Conservation (phyloP, 2,329 filamentous ascomycete genomes). For the Pseudogymnoascus sp. region DNA sequence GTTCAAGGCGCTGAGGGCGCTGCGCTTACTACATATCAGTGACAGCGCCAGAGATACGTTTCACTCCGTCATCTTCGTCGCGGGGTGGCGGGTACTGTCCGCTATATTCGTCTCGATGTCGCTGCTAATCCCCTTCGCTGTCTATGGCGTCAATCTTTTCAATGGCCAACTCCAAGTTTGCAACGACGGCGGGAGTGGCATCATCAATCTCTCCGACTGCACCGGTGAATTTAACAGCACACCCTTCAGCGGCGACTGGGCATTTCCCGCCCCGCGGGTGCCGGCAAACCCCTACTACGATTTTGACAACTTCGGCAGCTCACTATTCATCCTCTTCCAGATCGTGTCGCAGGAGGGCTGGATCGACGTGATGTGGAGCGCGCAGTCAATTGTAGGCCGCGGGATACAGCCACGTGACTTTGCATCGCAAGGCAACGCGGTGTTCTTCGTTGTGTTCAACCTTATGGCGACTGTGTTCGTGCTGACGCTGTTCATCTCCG, state of each 20-base stretch:
- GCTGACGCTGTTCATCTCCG: slow-evolving; percentile 92
- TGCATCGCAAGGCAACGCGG: slow-evolving; percentile 69
- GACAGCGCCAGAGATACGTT: slow-evolving; percentile 94
- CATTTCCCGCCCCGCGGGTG: slow-evolving; percentile 72
- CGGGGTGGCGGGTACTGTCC: slow-evolving; percentile 79
- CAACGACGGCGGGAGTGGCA: slow-evolving; percentile 58
- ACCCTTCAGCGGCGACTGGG: slow-evolving; percentile 68
- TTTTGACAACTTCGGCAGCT: slow-evolving; percentile 91
- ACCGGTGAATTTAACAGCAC: slow-evolving; percentile 71
- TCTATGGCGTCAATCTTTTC: slow-evolving; percentile 91
- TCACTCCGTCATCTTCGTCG: slow-evolving; percentile 89
- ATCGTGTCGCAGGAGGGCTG: slow-evolving; percentile 98
- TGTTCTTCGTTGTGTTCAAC: slow-evolving; percentile 97
- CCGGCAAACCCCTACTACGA: slow-evolving; percentile 77
- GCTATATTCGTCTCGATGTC: slow-evolving; percentile 89
- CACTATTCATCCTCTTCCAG: slow-evolving; percentile 93
- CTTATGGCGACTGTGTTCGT: slow-evolving; percentile 93
- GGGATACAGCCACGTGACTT: slow-evolving; percentile 65
- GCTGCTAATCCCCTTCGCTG: slow-evolving; percentile 89
- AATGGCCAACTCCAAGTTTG: slow-evolving; percentile 71
- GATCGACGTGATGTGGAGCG: slow-evolving; percentile 83
- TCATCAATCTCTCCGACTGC: slow-evolving; percentile 61
- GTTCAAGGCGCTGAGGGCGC: slow-evolving; percentile 89
- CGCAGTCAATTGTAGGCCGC: slow-evolving; percentile 70
- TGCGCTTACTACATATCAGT: slow-evolving; percentile 88